These are phyloP conservation scores for Ceratocystis diversiconidia DNA, from an alignment of 2,329 filamentous ascomycete species.

Conservation along the genomic window DNA sequence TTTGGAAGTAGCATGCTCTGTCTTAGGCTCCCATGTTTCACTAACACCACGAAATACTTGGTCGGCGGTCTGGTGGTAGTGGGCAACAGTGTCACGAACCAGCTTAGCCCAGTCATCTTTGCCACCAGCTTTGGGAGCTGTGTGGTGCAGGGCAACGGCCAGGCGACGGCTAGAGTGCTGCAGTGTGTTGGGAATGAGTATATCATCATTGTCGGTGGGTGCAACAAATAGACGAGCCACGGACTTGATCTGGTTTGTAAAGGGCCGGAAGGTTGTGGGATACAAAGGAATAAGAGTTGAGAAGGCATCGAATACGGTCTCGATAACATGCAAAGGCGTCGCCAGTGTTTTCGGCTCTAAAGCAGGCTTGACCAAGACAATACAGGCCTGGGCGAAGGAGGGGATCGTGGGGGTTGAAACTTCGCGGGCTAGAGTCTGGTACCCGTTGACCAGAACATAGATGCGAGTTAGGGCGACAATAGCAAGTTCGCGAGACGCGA, in stretches of 20 bases:
- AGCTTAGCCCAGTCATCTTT: constrained; percentile 65
- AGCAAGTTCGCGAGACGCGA: constrained; percentile 59
- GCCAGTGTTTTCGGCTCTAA: constrained; percentile 26
- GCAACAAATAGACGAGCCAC: constrained; percentile 47
- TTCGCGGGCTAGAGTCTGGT: constrained; percentile 71
- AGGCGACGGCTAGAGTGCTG: constrained; percentile 47
- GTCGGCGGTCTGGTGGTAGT: constrained; percentile 58
- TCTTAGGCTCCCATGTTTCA: constrained; percentile 65
- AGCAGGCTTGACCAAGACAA: constrained; percentile 47
- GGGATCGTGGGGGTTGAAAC: constrained; percentile 74
- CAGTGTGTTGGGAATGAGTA: constrained; percentile 38
- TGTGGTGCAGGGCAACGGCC: constrained; percentile 59
- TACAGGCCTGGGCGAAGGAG: constrained; percentile 55
- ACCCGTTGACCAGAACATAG: constrained; percentile 67
- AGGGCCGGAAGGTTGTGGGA: constrained; percentile 69
- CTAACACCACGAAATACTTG: constrained; percentile 63
- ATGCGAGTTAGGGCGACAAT: constrained; percentile 69
- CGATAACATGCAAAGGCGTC: constrained; percentile 38
- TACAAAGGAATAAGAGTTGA: constrained; percentile 62
- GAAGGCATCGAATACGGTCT: constrained; percentile 59
- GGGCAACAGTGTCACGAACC: constrained; percentile 45
- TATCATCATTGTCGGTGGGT: constrained; percentile 42
- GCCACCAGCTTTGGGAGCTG: constrained; percentile 63
- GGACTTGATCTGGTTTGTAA: constrained; percentile 50
- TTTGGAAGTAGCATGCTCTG: constrained; percentile 32